phyloP scores from a whole-genome alignment of 2,329 filamentous ascomycete species.

The Venturia carpophila region DNA sequence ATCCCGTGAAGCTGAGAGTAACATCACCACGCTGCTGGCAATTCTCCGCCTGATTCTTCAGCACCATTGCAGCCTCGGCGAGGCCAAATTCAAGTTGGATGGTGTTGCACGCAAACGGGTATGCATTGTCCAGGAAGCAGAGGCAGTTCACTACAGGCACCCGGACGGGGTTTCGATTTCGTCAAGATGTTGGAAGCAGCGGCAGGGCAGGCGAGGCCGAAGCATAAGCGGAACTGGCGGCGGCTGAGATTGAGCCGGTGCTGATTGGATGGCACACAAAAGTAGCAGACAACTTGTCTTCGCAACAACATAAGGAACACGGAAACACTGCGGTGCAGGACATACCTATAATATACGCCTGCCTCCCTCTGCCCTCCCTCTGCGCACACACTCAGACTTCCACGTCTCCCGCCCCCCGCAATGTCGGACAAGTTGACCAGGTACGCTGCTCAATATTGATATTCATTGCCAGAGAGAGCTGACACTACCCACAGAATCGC shows the following conservation, averaged over 20 bases:
- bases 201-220: too few species aligned
- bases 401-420: slow-evolving; percentile 28
- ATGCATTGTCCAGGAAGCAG: too few species aligned
- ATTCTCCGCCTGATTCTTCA: too few species aligned
- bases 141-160: too few species aligned
- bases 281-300: neutral
- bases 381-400: neutral
- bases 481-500: slow-evolving; percentile 65
- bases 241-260: neutral
- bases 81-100: too few species aligned
- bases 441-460: slow-evolving; percentile 44
- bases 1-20: too few species aligned
- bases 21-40: too few species aligned
- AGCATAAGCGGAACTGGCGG: neutral
- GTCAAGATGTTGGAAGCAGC: too few species aligned
- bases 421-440: slow-evolving; percentile 95
- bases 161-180: too few species aligned
- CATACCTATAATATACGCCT: neutral
- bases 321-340: neutral
- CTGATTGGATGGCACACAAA: neutral
- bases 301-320: neutral
- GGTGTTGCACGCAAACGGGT: too few species aligned
- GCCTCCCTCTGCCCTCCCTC: neutral
- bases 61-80: too few species aligned
- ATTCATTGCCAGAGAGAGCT: neutral